Evolutionary conservation across 2,329 filamentous ascomycete species (phyloP).

Genomic region (Stromatinia cepivora): DNA sequence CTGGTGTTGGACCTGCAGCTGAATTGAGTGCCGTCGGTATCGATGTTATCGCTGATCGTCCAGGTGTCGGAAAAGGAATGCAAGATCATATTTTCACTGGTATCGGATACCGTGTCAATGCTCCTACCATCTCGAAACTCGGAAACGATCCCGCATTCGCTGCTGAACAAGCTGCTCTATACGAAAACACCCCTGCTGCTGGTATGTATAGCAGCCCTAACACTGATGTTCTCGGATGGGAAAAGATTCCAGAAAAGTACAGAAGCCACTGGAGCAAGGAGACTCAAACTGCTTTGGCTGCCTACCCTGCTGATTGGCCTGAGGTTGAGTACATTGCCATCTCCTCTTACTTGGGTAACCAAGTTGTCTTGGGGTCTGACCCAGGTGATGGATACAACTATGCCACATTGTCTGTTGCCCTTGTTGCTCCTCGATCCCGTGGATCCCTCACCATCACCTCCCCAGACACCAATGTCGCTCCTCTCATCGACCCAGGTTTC

Average conservation of each 20-base stretch:
- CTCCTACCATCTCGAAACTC: constrained; percentile 16
- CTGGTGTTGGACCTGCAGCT: constrained; percentile 47
- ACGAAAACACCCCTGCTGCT: background rate
- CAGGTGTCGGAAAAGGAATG: constrained; percentile 53
- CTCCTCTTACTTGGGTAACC: constrained; percentile 18
- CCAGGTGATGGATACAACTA: constrained; percentile 23
- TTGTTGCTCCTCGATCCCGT: constrained; percentile 47
- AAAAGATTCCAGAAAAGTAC: constrained; percentile 27
- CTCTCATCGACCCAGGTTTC: constrained; percentile 49
- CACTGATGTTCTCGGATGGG: constrained; percentile 28
- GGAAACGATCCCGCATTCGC: constrained; percentile 6
- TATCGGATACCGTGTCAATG: constrained; percentile 22
- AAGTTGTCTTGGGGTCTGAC: constrained; percentile 11
- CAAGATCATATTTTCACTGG: constrained; percentile 42
- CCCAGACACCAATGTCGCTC: constrained; percentile 41
- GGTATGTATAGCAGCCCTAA: constrained; percentile 23
- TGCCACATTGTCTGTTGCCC: constrained; percentile 30
- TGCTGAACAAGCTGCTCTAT: background rate
- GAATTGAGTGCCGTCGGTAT: constrained; percentile 49
- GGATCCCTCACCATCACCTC: constrained; percentile 48
- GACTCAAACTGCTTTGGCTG: constrained; percentile 1
- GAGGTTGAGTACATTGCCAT: constrained; percentile 30
- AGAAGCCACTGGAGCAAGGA: constrained; percentile 15
- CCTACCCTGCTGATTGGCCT: constrained; percentile 31
- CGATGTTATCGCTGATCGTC: constrained; percentile 46